Conservation (phyloP, 2,329 filamentous ascomycete species). For the Ophiostoma triangulosporum region DNA sequence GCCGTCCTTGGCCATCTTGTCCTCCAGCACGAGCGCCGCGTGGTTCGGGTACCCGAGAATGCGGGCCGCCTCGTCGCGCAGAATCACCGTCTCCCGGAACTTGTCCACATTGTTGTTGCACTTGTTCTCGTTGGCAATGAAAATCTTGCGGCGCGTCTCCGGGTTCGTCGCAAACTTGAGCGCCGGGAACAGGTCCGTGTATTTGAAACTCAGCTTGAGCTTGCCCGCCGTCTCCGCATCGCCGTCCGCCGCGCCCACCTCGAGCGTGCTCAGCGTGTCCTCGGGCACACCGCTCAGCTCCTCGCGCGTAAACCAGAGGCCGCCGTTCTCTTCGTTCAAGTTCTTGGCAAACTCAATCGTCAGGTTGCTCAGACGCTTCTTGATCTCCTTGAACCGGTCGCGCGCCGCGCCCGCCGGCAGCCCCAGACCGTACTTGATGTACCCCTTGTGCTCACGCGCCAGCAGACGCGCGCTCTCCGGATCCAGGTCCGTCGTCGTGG, state of each 20-base stretch:
- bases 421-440: slow-evolving; percentile 62
- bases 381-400: slow-evolving; percentile 76
- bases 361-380: slow-evolving; percentile 63
- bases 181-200: slow-evolving; percentile 65
- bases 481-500: slow-evolving; percentile 31
- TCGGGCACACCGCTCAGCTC: slow-evolving; percentile 63
- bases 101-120: slow-evolving; percentile 58
- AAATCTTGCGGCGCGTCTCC: slow-evolving; percentile 54
- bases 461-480: slow-evolving; percentile 58
- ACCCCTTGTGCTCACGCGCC: slow-evolving; percentile 65
- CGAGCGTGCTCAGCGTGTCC: slow-evolving; percentile 51
- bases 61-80: slow-evolving; percentile 66
- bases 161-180: slow-evolving; percentile 64
- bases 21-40: slow-evolving; percentile 61
- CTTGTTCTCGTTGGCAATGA: slow-evolving; percentile 71
- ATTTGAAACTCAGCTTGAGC: slow-evolving; percentile 67
- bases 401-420: slow-evolving; percentile 55
- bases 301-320: slow-evolving; percentile 61
- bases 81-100: slow-evolving; percentile 60
- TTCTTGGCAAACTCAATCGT: slow-evolving; percentile 67
- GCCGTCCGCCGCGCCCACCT: slow-evolving; percentile 59
- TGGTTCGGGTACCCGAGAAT: slow-evolving; percentile 67
- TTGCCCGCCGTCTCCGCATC: slow-evolving; percentile 53
- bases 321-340: slow-evolving; percentile 71
- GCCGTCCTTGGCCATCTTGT: slow-evolving; percentile 75